Evolutionary conservation across 1,139 yeast genomes (phyloP).

Genomic region (Yamadazyma aaseri): DNA sequence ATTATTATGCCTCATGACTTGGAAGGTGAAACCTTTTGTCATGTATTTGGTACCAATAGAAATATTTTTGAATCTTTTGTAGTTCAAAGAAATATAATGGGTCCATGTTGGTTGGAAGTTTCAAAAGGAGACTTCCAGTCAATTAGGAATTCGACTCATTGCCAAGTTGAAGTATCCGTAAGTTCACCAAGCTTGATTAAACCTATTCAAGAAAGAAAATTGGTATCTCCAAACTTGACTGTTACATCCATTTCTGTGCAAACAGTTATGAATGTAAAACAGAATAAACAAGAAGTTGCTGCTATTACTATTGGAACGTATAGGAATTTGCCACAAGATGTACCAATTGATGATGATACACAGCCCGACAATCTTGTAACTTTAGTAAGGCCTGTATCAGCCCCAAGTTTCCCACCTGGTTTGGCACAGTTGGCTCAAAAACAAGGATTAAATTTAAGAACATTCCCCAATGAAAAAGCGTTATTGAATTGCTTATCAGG

Average conservation of each 20-base stretch:
- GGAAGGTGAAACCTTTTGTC: conserved; percentile 74
- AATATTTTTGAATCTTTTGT: conserved; percentile 84
- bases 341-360: conserved; percentile 56
- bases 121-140: conserved; percentile 59
- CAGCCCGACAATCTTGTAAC: conserved; percentile 62
- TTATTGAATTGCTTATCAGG: conserved; percentile 74
- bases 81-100: conserved; percentile 81
- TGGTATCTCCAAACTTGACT: conserved; percentile 60
- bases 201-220: conserved; percentile 48
- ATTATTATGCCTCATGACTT: conserved; percentile 58
- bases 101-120: conserved; percentile 94
- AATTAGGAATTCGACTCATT: conserved; percentile 72
- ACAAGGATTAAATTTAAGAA: conserved; percentile 46
- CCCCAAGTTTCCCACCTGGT: conserved; percentile 69
- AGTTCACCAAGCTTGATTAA: conserved; percentile 47
- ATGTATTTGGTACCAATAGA: conserved; percentile 77
- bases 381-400: conserved; percentile 71
- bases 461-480: conserved; percentile 71
- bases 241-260: conserved; percentile 77
- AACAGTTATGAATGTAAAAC: conserved; percentile 68
- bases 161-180: conserved; percentile 71
- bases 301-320: conserved; percentile 76
- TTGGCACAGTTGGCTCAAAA: conserved; percentile 57
- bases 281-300: conserved; percentile 82
- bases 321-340: conserved; percentile 66